Conservation (phyloP, 2,329 filamentous ascomycete species). For the Cyphellophora europaea region DNA sequence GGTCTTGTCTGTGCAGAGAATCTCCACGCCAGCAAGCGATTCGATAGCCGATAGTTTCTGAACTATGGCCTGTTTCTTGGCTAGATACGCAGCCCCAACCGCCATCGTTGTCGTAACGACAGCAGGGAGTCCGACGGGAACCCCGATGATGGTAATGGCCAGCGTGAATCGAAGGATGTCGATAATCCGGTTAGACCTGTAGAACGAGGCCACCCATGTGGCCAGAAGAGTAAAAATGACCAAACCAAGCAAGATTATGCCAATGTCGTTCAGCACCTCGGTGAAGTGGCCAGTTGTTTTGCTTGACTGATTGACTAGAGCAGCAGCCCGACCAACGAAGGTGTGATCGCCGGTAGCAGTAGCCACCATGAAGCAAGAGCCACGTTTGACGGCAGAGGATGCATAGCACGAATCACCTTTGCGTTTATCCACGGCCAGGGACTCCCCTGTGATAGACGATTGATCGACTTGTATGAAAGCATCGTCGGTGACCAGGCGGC, state of each 20-base stretch:
- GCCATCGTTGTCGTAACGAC: constrained; percentile 94
- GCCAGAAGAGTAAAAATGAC: constrained; percentile 72
- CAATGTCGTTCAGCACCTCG: constrained; percentile 80
- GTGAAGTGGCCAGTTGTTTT: constrained; percentile 78
- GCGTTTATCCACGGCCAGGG: constrained; percentile 83
- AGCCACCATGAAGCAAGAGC: constrained; percentile 73
- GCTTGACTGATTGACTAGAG: constrained; percentile 69
- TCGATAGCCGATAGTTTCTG: constrained; percentile 89
- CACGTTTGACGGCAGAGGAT: constrained; percentile 84
- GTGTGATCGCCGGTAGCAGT: constrained; percentile 82
- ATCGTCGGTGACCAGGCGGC: constrained; percentile 72
- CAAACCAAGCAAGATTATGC: constrained; percentile 67
- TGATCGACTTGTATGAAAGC: constrained; percentile 86
- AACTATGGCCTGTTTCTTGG: constrained; percentile 87
- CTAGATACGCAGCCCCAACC: constrained; percentile 82
- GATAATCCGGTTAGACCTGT: constrained; percentile 73
- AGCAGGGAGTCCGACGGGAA: constrained; percentile 84
- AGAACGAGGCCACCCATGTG: constrained; percentile 82
- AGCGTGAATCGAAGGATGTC: constrained; percentile 75
- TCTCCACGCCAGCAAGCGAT: constrained; percentile 84
- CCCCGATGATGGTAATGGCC: constrained; percentile 83
- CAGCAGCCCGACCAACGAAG: constrained; percentile 80
- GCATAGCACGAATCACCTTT: constrained; percentile 71
- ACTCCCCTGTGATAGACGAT: constrained; percentile 86
- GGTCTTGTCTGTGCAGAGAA: constrained; percentile 91